These are phyloP conservation scores for Cardiospermum halicacabum DNA, from an alignment of 345 rosid genomes.

Conservation along the genomic window DNA sequence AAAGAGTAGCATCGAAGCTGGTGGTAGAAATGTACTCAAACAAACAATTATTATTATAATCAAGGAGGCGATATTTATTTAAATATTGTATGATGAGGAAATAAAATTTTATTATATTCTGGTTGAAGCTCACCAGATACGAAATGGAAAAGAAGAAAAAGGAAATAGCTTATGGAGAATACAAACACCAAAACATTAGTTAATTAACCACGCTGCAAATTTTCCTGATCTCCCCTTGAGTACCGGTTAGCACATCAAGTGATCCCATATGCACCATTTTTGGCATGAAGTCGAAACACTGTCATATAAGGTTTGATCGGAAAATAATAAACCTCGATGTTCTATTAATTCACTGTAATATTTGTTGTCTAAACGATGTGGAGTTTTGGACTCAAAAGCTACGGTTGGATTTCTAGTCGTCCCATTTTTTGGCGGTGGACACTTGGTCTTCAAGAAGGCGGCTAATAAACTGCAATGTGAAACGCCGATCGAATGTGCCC, in stretches of 20 bases:
- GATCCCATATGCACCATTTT: slow-evolving; percentile 33
- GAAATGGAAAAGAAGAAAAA: too few species aligned
- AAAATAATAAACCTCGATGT: slow-evolving; percentile 31
- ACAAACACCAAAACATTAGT: too few species aligned
- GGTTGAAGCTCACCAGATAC: too few species aligned
- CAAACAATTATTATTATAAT: too few species aligned
- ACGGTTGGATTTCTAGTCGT: slow-evolving; percentile 8
- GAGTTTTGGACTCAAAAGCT: slow-evolving; percentile 24
- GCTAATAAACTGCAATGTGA: slow-evolving; percentile 43
- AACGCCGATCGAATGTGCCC: slow-evolving; percentile 46
- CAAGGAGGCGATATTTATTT: too few species aligned
- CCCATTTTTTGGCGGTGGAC: slow-evolving; percentile 17
- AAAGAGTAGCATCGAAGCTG: too few species aligned
- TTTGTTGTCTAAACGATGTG: slow-evolving; percentile 27
- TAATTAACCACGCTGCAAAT: slow-evolving; percentile 28
- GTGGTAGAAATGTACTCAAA: too few species aligned
- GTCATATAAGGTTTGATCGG: slow-evolving; percentile 33
- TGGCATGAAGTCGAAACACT: slow-evolving; percentile 29
- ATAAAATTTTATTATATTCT: too few species aligned
- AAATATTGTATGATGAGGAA: too few species aligned
- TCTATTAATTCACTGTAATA: slow-evolving; percentile 27
- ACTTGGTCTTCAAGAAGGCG: slow-evolving; percentile 30
- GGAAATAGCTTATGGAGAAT: too few species aligned
- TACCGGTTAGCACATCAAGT: slow-evolving; percentile 30
- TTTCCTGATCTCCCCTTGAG: slow-evolving; percentile 35